Base-by-base conservation (phyloP, 331 rosid genomes). In the Saraca asoca region DNA sequence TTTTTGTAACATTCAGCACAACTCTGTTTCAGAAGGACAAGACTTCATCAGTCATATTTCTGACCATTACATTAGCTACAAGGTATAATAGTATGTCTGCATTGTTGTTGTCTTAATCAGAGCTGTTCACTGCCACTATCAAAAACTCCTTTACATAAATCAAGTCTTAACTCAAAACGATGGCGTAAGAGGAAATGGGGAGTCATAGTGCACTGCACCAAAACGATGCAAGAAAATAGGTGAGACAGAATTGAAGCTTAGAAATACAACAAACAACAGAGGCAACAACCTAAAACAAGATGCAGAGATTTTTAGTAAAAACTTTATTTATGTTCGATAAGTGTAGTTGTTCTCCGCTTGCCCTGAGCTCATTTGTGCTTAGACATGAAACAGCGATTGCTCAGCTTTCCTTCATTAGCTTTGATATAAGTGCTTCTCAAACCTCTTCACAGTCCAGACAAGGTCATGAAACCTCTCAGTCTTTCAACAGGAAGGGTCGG, bases 251-350 rank as follows among this genome's bases (percentile, higher is more conserved):
- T 8, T 20, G 33, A 51, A 52, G 33, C 52, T 29, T 20, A 24
- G 53, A 54, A 39, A n/a, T 24, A 33, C 37, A 9, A 38, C 24
- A 5, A 38, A n/a, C 41, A 67, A 4, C 48, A 18, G 38, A 38
- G 51, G 19, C 29, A 19, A 6, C 20, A 67, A 13, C 15, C 24
- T 41, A 0, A 14, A 33, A 69, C 7, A 57, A 17, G 41, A 75
- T 68, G 80, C 71, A 53, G 14, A 68, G 70, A 8, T 34, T 62
- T 24, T 75, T 18, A 1, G 31, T 43, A 16, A 61, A 63, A 62
- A 7, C 38, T 41, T 0, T 24, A 34, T 31, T 12, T 60, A 35
- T 44, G 53, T 68, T 68, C 58, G 4, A 20, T n/a, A 69, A 24
- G 9, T 17, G 7, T 11, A n/a, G 2, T 14, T 7, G 20, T 68